These are phyloP conservation scores for Zygosaccharomyces sapae DNA, from an alignment of 1,139 yeast species.

Conservation along the genomic window DNA sequence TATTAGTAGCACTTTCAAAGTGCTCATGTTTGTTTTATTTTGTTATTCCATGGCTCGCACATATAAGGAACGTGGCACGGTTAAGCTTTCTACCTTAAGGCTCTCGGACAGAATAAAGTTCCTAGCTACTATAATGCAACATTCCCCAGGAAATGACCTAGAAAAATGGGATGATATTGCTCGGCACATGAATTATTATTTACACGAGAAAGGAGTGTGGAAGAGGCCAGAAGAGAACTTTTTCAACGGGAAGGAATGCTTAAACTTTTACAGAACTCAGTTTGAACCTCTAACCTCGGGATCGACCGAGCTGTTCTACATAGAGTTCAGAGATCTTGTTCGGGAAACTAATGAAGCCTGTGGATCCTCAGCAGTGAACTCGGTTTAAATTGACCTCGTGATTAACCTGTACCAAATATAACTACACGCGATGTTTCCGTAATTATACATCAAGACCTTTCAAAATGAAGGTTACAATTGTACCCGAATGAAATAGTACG, in stretches of 20 bases:
- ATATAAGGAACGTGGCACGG: neutral
- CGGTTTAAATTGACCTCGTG: too few relatives aligned
- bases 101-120: neutral
- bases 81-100: neutral
- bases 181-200: conserved; percentile 3
- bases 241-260: conserved; percentile 5
- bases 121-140: conserved; percentile 1
- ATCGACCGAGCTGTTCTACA: neutral
- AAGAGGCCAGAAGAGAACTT: conserved; percentile 4
- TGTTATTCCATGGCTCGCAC: neutral
- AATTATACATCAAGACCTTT: too few relatives aligned
- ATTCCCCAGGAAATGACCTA: conserved; percentile 1
- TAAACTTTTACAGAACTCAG: conserved; percentile 1
- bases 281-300: neutral
- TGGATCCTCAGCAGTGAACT: neutral
- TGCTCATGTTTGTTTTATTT: neutral
- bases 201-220: conserved; percentile 1
- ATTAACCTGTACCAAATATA: too few relatives aligned
- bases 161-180: conserved; percentile 6
- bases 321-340: neutral
- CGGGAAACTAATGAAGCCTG: neutral
- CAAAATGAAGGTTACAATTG: too few relatives aligned
- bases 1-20: too few relatives aligned
- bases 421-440: too few relatives aligned
- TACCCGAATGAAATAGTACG: too few relatives aligned